Evolutionary conservation across 2,329 filamentous ascomycete species (phyloP).

Genomic region (Penicillium aurantiogriseum): DNA sequence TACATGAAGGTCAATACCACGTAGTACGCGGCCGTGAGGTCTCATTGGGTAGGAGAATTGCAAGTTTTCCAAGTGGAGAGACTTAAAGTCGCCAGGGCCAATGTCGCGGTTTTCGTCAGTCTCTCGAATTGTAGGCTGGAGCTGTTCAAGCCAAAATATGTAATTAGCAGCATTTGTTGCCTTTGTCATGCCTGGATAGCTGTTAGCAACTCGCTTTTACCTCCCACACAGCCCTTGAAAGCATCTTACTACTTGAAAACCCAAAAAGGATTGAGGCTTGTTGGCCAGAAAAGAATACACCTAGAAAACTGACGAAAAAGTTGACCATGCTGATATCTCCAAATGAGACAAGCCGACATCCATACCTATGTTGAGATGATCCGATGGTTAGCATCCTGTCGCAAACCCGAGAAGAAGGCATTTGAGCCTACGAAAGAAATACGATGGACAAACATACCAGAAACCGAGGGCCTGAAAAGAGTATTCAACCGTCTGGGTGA

Average conservation of each 20-base stretch:
- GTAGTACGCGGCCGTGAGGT: conserved; percentile 27
- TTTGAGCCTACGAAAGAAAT: conserved; percentile 2
- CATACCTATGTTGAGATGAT: conserved; percentile 49
- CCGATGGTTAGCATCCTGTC: conserved; percentile 14
- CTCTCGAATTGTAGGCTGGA: conserved; percentile 42
- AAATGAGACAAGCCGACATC: conserved; percentile 55
- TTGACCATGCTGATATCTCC: conserved; percentile 42
- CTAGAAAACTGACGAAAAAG: conserved; percentile 48
- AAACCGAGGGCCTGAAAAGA: conserved; percentile 32
- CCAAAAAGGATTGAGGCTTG: conserved; percentile 28
- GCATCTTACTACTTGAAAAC: conserved; percentile 33
- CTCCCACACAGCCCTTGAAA: conserved; percentile 27
- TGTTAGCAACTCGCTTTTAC: background rate
- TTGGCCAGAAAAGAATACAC: conserved; percentile 40
- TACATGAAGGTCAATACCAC: conserved; percentile 27
- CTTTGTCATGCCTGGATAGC: conserved; percentile 41
- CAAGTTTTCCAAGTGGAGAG: conserved; percentile 46
- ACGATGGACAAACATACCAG: conserved; percentile 11
- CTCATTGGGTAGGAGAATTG: conserved; percentile 37
- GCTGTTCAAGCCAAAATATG: conserved; percentile 46
- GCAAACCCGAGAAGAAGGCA: background rate
- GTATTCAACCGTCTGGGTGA: conserved; percentile 30
- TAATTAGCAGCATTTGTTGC: conserved; percentile 52
- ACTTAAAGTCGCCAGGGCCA: conserved; percentile 30
- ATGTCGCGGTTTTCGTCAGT: conserved; percentile 42